Conservation (phyloP, 495 filamentous ascomycete genomes). For the Aspergillus sparsus region DNA sequence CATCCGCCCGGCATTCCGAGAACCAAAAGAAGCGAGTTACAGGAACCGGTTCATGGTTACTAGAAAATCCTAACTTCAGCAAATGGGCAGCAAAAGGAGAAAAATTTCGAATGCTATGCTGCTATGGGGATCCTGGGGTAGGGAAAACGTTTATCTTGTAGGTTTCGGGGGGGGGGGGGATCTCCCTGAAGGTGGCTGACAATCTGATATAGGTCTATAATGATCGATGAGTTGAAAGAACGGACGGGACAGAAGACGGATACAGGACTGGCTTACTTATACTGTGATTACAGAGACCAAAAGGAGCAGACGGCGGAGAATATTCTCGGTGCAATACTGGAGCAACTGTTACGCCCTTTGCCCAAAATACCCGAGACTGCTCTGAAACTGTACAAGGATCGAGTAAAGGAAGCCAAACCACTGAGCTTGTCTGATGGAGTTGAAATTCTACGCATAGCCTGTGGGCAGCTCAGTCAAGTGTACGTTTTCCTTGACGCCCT, state of each 20-base stretch:
- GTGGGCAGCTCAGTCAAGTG: conserved; percentile 14
- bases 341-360: conserved; percentile 23
- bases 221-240: conserved; percentile 18
- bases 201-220: conserved; percentile 1
- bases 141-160: conserved; percentile 37
- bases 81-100: conserved; percentile 10
- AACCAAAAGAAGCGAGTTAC: conserved; percentile 14
- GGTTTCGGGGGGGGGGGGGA: conserved; percentile 11
- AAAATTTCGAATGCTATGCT: conserved; percentile 6
- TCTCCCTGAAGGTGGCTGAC: neutral
- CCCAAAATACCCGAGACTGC: conserved; percentile 14
- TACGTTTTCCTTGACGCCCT: conserved; percentile 26
- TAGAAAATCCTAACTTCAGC: conserved; percentile 17
- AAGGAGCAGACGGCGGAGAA: conserved; percentile 23
- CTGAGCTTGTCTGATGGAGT: conserved; percentile 1
- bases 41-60: conserved; percentile 25
- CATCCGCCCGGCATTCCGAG: neutral
- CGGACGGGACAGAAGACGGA: neutral
- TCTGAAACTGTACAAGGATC: neutral
- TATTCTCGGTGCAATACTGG: conserved; percentile 24
- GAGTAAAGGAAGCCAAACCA: neutral
- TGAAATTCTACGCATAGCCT: conserved; percentile 11
- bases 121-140: conserved; percentile 24
- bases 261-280: conserved; percentile 32
- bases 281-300: conserved; percentile 34